phyloP scores from a whole-genome alignment of 306 rosid genomes.

The Castanea sativa region DNA sequence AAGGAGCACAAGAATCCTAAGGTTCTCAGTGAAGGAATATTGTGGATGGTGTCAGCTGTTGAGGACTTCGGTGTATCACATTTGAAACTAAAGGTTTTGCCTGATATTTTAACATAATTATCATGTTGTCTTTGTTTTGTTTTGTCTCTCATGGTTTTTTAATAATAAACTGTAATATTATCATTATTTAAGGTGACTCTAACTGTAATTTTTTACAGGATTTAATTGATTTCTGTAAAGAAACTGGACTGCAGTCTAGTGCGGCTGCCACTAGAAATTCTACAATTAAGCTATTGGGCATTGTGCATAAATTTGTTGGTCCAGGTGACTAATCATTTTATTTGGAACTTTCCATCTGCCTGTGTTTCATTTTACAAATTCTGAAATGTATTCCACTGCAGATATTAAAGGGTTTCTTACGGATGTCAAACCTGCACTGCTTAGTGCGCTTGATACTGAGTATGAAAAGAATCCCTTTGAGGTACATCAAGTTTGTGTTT shows the following conservation, averaged over 20 bases:
- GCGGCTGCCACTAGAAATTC: slow-evolving; percentile 93
- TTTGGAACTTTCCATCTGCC: slow-evolving; percentile 9
- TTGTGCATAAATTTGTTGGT: slow-evolving; percentile 92
- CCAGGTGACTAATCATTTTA: slow-evolving; percentile 67
- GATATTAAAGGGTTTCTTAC: slow-evolving; percentile 93
- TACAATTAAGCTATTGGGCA: slow-evolving; percentile 93
- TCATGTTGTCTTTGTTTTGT: not conserved
- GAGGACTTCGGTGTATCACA: slow-evolving; percentile 91
- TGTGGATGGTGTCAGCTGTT: slow-evolving; percentile 96
- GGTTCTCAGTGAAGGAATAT: slow-evolving; percentile 94
- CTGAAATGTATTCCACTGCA: slow-evolving; percentile 39
- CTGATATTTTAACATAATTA: not conserved
- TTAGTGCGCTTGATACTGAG: slow-evolving; percentile 88
- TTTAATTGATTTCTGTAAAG: slow-evolving; percentile 93
- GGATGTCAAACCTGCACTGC: slow-evolving; percentile 97
- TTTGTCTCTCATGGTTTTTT: not conserved
- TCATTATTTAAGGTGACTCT: slow-evolving; percentile 1
- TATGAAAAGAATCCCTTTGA: slow-evolving; percentile 93
- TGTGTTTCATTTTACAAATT: slow-evolving; percentile 7
- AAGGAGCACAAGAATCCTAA: slow-evolving; percentile 99
- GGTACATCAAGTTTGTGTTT: slow-evolving; percentile 42
- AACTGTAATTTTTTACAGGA: slow-evolving; percentile 55
- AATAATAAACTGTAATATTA: not conserved
- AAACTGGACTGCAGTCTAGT: slow-evolving; percentile 92
- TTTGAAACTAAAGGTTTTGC: slow-evolving; percentile 82